Evolutionary conservation across 106 monocot genomes (phyloP).

Genomic region (Dactylorhiza incarnata): DNA sequence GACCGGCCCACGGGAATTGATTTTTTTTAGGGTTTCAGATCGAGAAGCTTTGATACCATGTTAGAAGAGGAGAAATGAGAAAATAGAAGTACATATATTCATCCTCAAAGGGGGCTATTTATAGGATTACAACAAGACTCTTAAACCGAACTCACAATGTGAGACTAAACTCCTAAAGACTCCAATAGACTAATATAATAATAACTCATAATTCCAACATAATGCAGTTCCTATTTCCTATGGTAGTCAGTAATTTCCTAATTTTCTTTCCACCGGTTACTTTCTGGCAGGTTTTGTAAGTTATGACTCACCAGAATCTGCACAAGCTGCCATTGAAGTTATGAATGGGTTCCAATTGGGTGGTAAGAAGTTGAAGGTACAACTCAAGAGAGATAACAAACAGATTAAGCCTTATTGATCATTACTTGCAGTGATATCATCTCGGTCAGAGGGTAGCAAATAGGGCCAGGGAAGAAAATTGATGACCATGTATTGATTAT

Average conservation of each 20-base stretch:
- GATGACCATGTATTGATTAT: constrained; percentile 17
- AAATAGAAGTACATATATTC: too few species aligned
- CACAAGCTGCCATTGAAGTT: constrained; percentile 60
- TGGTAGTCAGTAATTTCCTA: neutral
- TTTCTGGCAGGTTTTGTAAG: constrained; percentile 76
- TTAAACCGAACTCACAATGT: too few species aligned
- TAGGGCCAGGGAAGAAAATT: constrained; percentile 7
- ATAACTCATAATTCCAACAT: too few species aligned
- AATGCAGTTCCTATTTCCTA: too few species aligned
- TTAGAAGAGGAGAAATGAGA: too few species aligned
- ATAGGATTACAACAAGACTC: too few species aligned
- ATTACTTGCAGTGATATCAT: neutral
- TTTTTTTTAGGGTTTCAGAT: too few species aligned
- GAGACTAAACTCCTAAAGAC: too few species aligned
- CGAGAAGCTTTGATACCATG: too few species aligned
- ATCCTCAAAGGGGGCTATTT: too few species aligned
- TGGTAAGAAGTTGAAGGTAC: constrained; percentile 91
- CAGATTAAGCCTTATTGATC: constrained; percentile 61
- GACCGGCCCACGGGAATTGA: too few species aligned
- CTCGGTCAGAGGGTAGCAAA: neutral
- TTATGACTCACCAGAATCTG: constrained; percentile 67
- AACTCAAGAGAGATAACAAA: constrained; percentile 91
- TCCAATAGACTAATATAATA: too few species aligned
- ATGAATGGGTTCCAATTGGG: constrained; percentile 84
- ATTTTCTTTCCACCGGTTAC: neutral